Base-by-base conservation (phyloP, 306 rosid species). In the Sphenostylis stenocarpa region DNA sequence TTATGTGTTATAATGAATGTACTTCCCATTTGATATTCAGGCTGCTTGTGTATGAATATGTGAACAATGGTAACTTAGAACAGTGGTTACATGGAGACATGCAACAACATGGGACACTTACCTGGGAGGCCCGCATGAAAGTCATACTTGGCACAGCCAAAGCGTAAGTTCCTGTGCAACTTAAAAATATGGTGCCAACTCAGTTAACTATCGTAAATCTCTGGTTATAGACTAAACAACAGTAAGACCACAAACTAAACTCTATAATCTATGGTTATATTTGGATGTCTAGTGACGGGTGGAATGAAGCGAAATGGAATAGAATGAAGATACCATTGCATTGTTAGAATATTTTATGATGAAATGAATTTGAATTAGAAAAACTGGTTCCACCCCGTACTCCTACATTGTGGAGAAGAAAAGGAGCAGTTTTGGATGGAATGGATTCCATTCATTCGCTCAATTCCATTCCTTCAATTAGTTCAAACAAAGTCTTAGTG, bases 61-160 rank as follows among this genome's bases (percentile, higher is more conserved):
- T 94, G 85, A 94, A 90, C 87, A 94, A 94, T 77, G 98, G 98
- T 33, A 91, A 94, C 87, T 87, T 94, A 71, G 98, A 94, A 79
- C 97, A 94, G 75, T 91, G 98, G 98, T 84, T 94, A 71, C 97
- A 94, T 70, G 97, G 97, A 62, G 93, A 89, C 47, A 86, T 90
- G 94, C 75, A 77, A 29, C 89, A 88, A 62, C 88, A 85, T 71
- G 98, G 98, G 60, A 83, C 83, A 72, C 90, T 91, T 67, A 91
- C 95, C 20, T 91, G 98, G 98, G 98, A 91, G 70, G 95, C 96
- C 4, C 96, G 98, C 61, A 84, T 91, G 86, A 90, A 94, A 85
- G 93, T 91, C 80, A 62, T 86, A 69, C 91, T 91, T 43, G 97
- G 96, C 83, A 94, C 98, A 26, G 98, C 96, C 51, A 91, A 92